These are phyloP conservation scores for Radiomyces spectabilis DNA, from an alignment of 192 early-diverging fungal species.

Conservation along the genomic window DNA sequence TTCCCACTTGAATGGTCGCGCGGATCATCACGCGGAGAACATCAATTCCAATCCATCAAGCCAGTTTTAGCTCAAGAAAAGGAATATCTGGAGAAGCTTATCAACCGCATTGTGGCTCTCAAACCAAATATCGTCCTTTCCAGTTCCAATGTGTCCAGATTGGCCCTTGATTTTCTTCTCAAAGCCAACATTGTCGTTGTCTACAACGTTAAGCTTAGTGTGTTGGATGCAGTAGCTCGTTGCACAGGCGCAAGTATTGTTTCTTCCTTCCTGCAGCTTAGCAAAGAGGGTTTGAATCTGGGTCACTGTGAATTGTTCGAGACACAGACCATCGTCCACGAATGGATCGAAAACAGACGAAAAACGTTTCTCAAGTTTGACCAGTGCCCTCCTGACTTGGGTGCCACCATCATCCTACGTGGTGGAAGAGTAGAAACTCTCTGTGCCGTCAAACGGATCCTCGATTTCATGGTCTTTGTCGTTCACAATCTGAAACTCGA, in stretches of 20 bases:
- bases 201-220: conserved; percentile 75
- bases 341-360: conserved; percentile 64
- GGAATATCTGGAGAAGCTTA: conserved; percentile 70
- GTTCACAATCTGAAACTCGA: conserved; percentile 85
- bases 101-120: conserved; percentile 66
- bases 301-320: conserved; percentile 73
- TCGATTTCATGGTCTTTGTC: conserved; percentile 76
- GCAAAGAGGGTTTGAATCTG: conserved; percentile 43
- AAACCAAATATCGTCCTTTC: conserved; percentile 76
- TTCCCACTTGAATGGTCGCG: conserved; percentile 78
- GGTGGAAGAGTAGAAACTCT: conserved; percentile 67
- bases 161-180: conserved; percentile 76
- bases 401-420: conserved; percentile 84
- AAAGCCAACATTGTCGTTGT: conserved; percentile 71
- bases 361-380: conserved; percentile 88
- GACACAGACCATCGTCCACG: conserved; percentile 74
- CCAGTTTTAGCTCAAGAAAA: conserved; percentile 77
- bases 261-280: conserved; percentile 69
- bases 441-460: conserved; percentile 72
- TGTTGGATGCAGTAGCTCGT: conserved; percentile 76
- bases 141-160: conserved; percentile 67
- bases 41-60: conserved; percentile 73
- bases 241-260: conserved; percentile 81
- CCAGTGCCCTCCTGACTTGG: conserved; percentile 68
- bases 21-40: conserved; percentile 43